These are phyloP conservation scores for Epichloe festucae DNA, from an alignment of 2,329 filamentous ascomycete species.

Conservation along the genomic window DNA sequence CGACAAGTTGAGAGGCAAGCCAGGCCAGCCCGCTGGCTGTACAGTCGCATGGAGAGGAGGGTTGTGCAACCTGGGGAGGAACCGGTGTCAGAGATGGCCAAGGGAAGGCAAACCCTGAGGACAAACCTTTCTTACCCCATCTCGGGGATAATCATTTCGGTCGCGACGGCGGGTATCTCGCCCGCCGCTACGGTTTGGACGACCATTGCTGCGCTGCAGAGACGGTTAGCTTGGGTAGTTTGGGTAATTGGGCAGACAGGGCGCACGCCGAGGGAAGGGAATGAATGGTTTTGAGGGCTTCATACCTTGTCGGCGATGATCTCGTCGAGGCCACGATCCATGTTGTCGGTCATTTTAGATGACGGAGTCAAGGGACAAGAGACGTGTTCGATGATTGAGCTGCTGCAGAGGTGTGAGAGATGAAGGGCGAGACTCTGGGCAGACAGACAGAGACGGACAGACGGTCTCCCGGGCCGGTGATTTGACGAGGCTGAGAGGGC, in stretches of 20 bases:
- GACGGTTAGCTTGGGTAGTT: not conserved
- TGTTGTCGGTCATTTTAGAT: slow-evolving; percentile 26
- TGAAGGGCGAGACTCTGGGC: not conserved
- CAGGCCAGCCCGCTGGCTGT: slow-evolving; percentile 17
- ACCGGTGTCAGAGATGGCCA: slow-evolving; percentile 1
- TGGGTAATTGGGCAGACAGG: not conserved
- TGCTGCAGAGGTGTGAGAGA: not conserved
- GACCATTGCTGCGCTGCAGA: slow-evolving; percentile 19
- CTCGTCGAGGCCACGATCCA: slow-evolving; percentile 44
- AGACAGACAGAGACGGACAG: not conserved
- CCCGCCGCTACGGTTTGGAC: slow-evolving; percentile 24
- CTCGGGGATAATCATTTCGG: slow-evolving; percentile 49
- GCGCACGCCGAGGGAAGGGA: not conserved
- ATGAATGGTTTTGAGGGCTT: not conserved
- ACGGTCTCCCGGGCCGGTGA: not conserved
- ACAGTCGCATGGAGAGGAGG: slow-evolving; percentile 16
- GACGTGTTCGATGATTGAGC: not conserved
- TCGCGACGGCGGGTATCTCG: slow-evolving; percentile 21
- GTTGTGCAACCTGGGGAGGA: slow-evolving; percentile 20
- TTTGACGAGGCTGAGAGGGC: not conserved
- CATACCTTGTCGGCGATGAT: slow-evolving; percentile 39
- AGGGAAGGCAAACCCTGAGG: slow-evolving; percentile 8
- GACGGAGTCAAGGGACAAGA: not conserved
- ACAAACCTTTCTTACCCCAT: slow-evolving; percentile 78
- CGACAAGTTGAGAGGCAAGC: slow-evolving; percentile 17